Evolutionary conservation across 305 asterid species (phyloP).

Genomic region (Fraxinus sp.): DNA sequence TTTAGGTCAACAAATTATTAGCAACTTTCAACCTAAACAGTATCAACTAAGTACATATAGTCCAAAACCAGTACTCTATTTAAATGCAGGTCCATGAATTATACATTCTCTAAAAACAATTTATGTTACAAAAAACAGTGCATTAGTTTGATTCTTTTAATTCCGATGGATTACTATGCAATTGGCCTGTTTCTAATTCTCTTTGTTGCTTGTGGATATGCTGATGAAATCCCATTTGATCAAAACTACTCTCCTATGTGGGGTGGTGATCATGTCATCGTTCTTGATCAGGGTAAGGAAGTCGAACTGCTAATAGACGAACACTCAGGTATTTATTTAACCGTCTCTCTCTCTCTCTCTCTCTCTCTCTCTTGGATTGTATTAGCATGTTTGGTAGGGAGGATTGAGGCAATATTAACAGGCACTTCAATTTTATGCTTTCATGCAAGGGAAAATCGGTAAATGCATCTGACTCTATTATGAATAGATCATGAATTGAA

Average conservation of each 20-base stretch:
- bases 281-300: slow-evolving; percentile 18
- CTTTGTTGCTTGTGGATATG: background rate
- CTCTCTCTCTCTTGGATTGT: too few species aligned
- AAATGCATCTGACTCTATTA: too few species aligned
- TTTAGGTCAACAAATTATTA: background rate
- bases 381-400: background rate
- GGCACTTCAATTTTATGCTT: too few species aligned
- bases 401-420: background rate
- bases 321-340: slow-evolving; percentile 16
- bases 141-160: background rate
- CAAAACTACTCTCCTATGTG: slow-evolving; percentile 2
- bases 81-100: background rate
- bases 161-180: background rate
- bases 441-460: background rate
- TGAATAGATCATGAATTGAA: too few species aligned
- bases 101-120: background rate
- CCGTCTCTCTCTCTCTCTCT: background rate
- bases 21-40: background rate
- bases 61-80: background rate
- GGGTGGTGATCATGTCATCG: slow-evolving; percentile 24
- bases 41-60: background rate
- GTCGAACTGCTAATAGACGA: slow-evolving; percentile 25
- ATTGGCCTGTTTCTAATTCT: background rate
- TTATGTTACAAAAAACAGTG: background rate
- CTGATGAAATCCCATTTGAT: slow-evolving; percentile 5